Base-by-base conservation (phyloP, 2,329 filamentous ascomycete species). In the Talaromyces sp. region DNA sequence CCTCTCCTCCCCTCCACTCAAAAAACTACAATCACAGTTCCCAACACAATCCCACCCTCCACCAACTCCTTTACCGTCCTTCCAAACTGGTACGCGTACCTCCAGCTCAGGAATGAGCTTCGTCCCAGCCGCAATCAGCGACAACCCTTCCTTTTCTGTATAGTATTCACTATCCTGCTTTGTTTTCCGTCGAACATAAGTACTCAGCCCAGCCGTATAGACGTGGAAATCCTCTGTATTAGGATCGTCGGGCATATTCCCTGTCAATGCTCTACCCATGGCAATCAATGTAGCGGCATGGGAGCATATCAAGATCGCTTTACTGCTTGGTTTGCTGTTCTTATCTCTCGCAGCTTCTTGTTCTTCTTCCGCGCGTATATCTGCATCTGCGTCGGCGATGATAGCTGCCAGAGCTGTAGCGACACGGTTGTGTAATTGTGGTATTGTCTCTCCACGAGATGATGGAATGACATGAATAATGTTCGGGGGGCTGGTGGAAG, bases 281-380 rank as follows among this genome's bases (percentile, higher is more conserved):
- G 91, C 90, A 74, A 99, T 97, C 72, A 98, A 85, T 11, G 89
- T 87, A 3, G 95, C 95, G 1, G 95, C 95, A 80, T 99, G 95
- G 1, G 91, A 90, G 78, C 92, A 97, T 45, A 99, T 83, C 47
- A 97, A 77, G 27, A 97, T 83, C 0, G 91, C 85, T 66, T 76
- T 79, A 65, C 70, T 75, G 7, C 71, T 85, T 87, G 39, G 83
- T 81, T 33, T 56, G 10, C 27, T 37, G n/a, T 27, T 33, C 0
- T 6, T 41, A 8, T 31, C 24, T 4, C 19, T 22, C 5, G 13
- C 7, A 82, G n/a, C 66, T 8, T 65, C 56, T n/a, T 78, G 76
- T 3, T 72, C 69, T 50, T 79, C 77, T 3, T 73, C 65, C 6
- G 70, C 68, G 8, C 71, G 62, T 60, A 80, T 81, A 58, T 87